Base-by-base conservation (phyloP, 2,329 filamentous ascomycete species). In the Sphaerostilbella broomeana region DNA sequence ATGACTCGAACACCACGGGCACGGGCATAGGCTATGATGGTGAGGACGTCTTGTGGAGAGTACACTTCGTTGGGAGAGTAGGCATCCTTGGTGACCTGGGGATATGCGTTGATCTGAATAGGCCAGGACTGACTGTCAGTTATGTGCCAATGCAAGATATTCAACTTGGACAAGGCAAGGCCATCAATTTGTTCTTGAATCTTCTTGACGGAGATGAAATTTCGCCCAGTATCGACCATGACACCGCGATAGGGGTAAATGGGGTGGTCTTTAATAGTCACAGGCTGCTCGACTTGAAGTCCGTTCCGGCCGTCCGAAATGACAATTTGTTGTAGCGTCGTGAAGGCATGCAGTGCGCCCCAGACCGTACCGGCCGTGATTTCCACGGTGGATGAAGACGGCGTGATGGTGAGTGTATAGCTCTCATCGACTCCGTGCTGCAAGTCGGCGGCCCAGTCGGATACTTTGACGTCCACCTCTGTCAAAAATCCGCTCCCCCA, bases 141-240 rank as follows among this genome's bases (percentile, higher is more conserved):
- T 44, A 76, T 54, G 55, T 77, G 73, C 72, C 72, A 76, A 51
- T 77, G 73, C 25, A 77, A 58, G 12, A 74, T 62, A 45, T 76
- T 77, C 46, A 77, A 61, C 58, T 77, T 77, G 39, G 72, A 68
- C 32, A 75, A 60, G 6, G 72, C 62, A 63, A 77, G 68, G 40
- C 65, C 72, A 40, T 75, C 64, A 40, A 76, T 63, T 50, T 76
- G 72, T 54, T 76, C 72, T 12, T 61, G 50, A 44, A 75, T 69
- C 57, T 75, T 76, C 42, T 48, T 47, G 22, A 69, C 51, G 21
- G 66, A 65, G 42, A 75, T 66, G 52, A 68, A 77, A 53, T 77
- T 76, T 34, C 72, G 71, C 7, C 67, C 72, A 2, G 64, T 66
- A 43, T 76, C 72, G 9, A 76, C 50, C 70, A 76, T 73, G 51